Base-by-base conservation (phyloP, 2,329 filamentous ascomycete genomes). In the Colletotrichum orbiculare region DNA sequence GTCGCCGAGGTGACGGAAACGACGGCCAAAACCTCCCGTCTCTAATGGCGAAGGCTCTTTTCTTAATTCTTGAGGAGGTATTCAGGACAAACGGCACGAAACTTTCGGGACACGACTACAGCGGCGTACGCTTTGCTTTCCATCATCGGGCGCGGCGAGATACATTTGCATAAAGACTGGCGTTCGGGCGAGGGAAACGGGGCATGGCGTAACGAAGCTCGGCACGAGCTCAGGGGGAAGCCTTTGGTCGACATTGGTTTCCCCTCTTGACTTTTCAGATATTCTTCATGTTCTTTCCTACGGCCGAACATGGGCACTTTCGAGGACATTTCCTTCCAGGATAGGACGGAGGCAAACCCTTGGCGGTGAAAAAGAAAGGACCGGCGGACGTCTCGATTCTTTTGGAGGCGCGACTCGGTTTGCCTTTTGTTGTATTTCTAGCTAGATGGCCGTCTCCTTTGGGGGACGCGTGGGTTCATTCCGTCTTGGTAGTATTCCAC, bases 141-240 rank as follows among this genome's bases (percentile, higher is more conserved):
- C 39, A 34, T 43, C 33, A 46, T 42, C 37, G 57, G 45, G 55
- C 55, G 33, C 48, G 55, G 50, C 62, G 54, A 62, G 57, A 53
- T n/a, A 60, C 34, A 65, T 33, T 52, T 61, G 62, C 62, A 65
- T 65, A 65, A 41, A 65, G 52, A 62, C 25, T 6, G 62, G 62
- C 57, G 62, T 65, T 65, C n/a, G 35, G 50, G 34, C 12, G 11
- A 25, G 41, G 17, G 38, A 43, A 6, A 33, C 4, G 25, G 38
- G 38, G 25, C 13, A 25, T 25, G 25, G 25, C 25, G 25, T 25
- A 25, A 25, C 25, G 25, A 25, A 5, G 25, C 25, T 25, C 25
- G 1, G 25, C 25, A 25, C 25, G 25, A 25, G 25, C 25, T 25
- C 25, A 25, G 25, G 25, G 25, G 25, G 4, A 25, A 25, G 25